Evolutionary conservation across 805 yeast genomes (phyloP), one percentile per base, ranked within the genome.

Genomic region (Millerozyma miso): DNA sequence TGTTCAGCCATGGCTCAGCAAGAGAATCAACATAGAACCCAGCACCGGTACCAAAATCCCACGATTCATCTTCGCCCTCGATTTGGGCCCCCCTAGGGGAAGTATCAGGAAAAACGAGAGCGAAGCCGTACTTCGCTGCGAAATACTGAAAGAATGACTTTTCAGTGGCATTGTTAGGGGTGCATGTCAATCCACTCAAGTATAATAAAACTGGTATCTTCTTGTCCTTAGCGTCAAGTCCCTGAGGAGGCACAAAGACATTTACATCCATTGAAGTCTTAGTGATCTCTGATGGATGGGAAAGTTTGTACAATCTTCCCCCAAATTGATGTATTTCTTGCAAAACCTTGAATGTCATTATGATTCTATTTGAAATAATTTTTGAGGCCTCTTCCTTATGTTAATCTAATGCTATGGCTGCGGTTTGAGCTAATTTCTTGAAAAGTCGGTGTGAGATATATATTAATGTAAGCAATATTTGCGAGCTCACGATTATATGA

Each of bases 11-110:
- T 19, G 88, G 88, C 32, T 74, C 81, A 44, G 76, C 69, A 10
- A 88, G 81, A 10, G 98, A 88, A 64, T 93, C 84, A 39, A 93
- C 77, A 58, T 93, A 91, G 69, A 91, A 93, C 0, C 97, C 96
- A 29, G 99, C 99, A 33, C 95, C 96, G 1, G 89, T 73, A 18
- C 99, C 99, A 58, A 91, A 87, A 60, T 89, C 97, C 81, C 85
- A 93, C 14, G 79, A 62, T 45, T 85, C 95, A 54, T 81, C 81
- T 59, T 85, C 93, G n/a, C 95, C 95, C 26, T 77, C 81, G 45
- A 83, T 72, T 38, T 71, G 73, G 12, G 83, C 80, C 13, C 95
- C 96, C 51, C 98, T 79, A 42, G 99, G 98, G 6, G 98, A 90
- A 3, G 99, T 93, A 64, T 91, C 99, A 15, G 99, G 98, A 63